phyloP scores from a whole-genome alignment of 345 rosid genomes.

The Bruguiera sexangula region DNA sequence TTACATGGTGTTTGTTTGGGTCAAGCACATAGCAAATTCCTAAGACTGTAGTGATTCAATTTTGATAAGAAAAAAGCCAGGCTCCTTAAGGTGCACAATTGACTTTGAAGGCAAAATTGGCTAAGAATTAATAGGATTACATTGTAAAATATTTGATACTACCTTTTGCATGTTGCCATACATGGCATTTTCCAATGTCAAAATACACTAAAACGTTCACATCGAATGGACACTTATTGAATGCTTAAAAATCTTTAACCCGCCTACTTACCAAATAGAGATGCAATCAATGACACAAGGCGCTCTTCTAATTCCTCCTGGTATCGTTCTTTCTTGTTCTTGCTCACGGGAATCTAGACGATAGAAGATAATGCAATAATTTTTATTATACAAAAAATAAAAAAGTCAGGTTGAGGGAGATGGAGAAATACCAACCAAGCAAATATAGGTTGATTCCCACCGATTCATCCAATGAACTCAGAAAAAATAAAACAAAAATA shows the following conservation, averaged over 20 bases:
- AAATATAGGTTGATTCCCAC: too few species aligned
- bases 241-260: conserved; percentile 22
- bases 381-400: too few species aligned
- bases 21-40: neutral
- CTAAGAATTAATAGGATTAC: neutral
- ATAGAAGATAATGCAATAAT: neutral
- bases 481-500: too few species aligned
- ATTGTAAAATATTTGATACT: too few species aligned
- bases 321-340: conserved; percentile 77
- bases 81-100: neutral
- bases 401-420: too few species aligned
- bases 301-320: conserved; percentile 94
- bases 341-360: conserved; percentile 72
- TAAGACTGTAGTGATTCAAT: neutral
- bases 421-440: too few species aligned
- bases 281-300: conserved; percentile 68
- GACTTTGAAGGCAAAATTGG: neutral
- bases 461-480: too few species aligned
- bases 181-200: too few species aligned
- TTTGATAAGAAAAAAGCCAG: neutral
- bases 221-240: neutral
- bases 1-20: neutral
- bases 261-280: conserved; percentile 86
- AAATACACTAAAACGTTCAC: too few species aligned
- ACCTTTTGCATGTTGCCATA: too few species aligned